Base-by-base conservation (phyloP, 1,139 yeast species). In the Taphrina communis region DNA sequence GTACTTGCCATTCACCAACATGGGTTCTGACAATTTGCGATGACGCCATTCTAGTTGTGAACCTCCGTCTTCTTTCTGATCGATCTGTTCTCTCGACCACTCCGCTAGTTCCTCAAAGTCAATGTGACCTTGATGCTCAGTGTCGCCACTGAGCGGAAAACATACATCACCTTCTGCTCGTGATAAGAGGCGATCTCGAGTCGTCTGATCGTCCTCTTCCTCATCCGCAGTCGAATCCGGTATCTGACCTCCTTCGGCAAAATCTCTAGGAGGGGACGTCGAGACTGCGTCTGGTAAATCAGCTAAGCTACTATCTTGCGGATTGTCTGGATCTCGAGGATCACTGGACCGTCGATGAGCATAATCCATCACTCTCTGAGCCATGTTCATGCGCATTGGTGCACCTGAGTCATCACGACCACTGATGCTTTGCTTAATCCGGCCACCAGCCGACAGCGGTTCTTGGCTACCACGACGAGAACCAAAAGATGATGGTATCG, bases 1-100 rank as follows among this genome's bases (percentile, higher is more conserved):
- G 36, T 58, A 62, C 31, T 58, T 58, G 56, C 73, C 75, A 66
- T 73, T 74, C 19, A 72, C 73, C 17, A 71, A 59, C n/a, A 74
- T 73, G 8, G 70, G 60, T 50, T 67, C 68, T 44, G 70, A 67
- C 14, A 69, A 55, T 31, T 59, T 66, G 9, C 69, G 59, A 21
- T 52, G 66, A n/a, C 69, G 55, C 69, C 61, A 51, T 52, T 69
- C 39, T 63, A 74, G 74, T 5, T 74, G 72, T 68, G 70, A 72
- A 12, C 68, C 50, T n/a, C 57, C 66, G 1, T 57, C 69, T 35
- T 51, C 65, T 42, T 68, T 50, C 52, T 70, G 69, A 35, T 51
- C 65, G 36, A 61, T 41, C 59, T 70, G 69, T 42, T 65, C 69
- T 19, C 63, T 50, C 44, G 69, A 56, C 66, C 70, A 65, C 31